A percentile compares a stretch with the other conserved stretches of the same genome.
Evolutionary conservation across 176 grass and related monocot genomes (phyloP).

Genomic region (Carex cristatella): DNA sequence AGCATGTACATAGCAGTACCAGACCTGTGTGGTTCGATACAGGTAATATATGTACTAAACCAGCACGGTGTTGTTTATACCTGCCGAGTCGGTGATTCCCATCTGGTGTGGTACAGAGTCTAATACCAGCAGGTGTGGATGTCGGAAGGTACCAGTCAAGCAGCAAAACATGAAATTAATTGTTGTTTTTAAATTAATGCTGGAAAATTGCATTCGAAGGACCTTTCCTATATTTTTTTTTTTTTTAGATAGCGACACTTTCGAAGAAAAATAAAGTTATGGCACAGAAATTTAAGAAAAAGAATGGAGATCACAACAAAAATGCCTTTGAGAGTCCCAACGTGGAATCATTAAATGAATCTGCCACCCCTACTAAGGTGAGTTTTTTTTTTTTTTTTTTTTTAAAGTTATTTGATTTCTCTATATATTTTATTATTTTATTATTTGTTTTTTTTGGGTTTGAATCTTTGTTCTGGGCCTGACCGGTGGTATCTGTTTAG

Average conservation of each 20-base stretch:
- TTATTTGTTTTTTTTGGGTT: neutral
- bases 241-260: slow-evolving; percentile 44
- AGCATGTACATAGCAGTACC: neutral
- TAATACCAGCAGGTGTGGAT: neutral
- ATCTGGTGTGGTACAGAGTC: neutral
- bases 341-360: slow-evolving; percentile 28
- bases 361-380: slow-evolving; percentile 20
- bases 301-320: slow-evolving; percentile 15
- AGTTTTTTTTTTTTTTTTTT: slow-evolving; percentile 31
- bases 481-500: neutral
- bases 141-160: neutral
- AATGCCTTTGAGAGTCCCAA: slow-evolving; percentile 28
- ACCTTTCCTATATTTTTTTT: neutral
- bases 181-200: neutral
- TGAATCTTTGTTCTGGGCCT: neutral
- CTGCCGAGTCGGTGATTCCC: neutral
- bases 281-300: slow-evolving; percentile 44
- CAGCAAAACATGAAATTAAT: neutral
- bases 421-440: slow-evolving; percentile 11
- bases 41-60: neutral
- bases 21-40: neutral
- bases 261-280: slow-evolving; percentile 89
- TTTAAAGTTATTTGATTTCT: slow-evolving; percentile 33
- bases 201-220: slow-evolving; percentile 10
- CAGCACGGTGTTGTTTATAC: neutral